Base-by-base conservation (phyloP, 176 grass and related monocot genomes). In the Carex myosuroides region DNA sequence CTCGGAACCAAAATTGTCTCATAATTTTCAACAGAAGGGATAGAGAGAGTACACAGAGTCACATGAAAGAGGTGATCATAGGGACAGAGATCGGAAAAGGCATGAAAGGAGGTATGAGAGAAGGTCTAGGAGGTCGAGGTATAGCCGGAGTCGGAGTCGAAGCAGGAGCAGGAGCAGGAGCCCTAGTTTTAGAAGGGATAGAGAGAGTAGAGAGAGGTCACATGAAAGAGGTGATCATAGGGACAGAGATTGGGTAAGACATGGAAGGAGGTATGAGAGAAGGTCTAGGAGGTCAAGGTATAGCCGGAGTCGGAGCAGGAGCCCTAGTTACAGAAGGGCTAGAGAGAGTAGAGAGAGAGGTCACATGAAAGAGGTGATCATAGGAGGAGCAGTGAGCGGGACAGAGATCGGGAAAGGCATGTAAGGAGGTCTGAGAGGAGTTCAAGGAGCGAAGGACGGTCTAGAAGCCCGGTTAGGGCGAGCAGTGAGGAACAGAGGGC, bases 401-500 rank as follows among this genome's bases (percentile, higher is more conserved):
- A 91, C 11, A 86, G 68, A 64, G 88, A 83, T 13, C 86, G 59
- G 84, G 56, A 81, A 30, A 88, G 79, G 72, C 60, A 88, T 81
- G 87, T 83, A 74, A 84, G 88, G 65, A 90, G 91, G 65, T 84
- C 83, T 58, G 79, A 86, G 0, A 90, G 81, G 50, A 84, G 83
- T 18, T 86, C 85, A 72, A 90, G 90, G 84, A 92, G 79, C 35
- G 44, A 46, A 46, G 44, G 85, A 24, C 8, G 72, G 17, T 65
- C 63, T 22, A 83, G 91, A 80, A 92, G 86, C 52, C 88, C 83
- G 0, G 79, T 86, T 4, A 88, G 88, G 56, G 88, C 86, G 60
- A 92, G 17, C 64, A 92, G 91, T 10, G 86, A 92, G 81, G 91
- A 92, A 44, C 79, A 86, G 80, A 92, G 86, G 24, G 88, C 91